Evolutionary conservation across 2,329 filamentous ascomycete species (phyloP).

Genomic region (Tolypocladium ophioglossoides): DNA sequence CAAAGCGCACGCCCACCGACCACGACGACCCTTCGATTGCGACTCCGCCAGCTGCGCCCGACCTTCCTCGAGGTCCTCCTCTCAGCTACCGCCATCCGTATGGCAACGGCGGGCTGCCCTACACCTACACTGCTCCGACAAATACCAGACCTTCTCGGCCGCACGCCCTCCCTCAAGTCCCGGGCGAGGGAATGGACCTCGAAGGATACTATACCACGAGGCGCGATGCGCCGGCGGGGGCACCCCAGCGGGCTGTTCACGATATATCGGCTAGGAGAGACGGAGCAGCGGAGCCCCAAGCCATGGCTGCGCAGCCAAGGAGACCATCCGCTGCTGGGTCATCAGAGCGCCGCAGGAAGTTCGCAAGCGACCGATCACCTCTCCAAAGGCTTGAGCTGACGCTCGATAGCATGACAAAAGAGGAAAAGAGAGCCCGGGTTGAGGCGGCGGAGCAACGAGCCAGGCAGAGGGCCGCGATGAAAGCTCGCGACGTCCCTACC

Average conservation of each 20-base stretch:
- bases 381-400: conserved; percentile 88
- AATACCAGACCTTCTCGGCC: conserved; percentile 5
- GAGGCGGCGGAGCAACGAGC: conserved; percentile 70
- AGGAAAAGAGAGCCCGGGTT: conserved; percentile 80
- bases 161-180: neutral
- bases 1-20: conserved; percentile 17
- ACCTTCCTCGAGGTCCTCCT: conserved; percentile 49
- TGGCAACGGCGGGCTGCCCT: conserved; percentile 14
- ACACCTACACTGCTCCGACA: conserved; percentile 10
- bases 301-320: conserved; percentile 18
- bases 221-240: conserved; percentile 2
- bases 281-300: conserved; percentile 10
- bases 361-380: conserved; percentile 77
- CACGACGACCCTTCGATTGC: conserved; percentile 23
- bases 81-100: conserved; percentile 43
- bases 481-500: conserved; percentile 14
- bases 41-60: conserved; percentile 43
- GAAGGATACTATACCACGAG: conserved; percentile 14
- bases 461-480: conserved; percentile 46
- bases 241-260: conserved; percentile 7
- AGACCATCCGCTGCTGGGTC: conserved; percentile 27
- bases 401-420: conserved; percentile 86
- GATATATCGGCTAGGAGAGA: conserved; percentile 12
- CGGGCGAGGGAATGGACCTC: conserved; percentile 13
- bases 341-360: conserved; percentile 41